Percentiles rank a stretch among this genome's conserved stretches.
These are phyloP conservation scores for Pseudohalonectria lignicola DNA, from an alignment of 2,329 filamentous ascomycete species.

Conservation along the genomic window DNA sequence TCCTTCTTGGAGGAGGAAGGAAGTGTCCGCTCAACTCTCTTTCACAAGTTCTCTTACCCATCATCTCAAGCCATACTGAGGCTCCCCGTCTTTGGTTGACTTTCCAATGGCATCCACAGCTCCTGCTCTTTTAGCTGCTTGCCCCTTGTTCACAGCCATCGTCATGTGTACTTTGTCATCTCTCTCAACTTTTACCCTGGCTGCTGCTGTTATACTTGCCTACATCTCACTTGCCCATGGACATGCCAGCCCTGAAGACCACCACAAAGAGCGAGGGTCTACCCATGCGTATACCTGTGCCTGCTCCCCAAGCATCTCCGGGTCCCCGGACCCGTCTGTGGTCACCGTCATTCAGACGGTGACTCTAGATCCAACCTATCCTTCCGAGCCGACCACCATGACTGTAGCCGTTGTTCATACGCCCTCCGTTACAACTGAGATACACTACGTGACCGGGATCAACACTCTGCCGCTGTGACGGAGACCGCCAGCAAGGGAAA, in stretches of 20 bases:
- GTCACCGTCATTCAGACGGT: background rate
- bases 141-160: background rate
- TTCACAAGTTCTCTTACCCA: too few species aligned
- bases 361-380: background rate
- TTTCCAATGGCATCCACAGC: too few species aligned
- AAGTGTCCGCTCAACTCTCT: too few species aligned
- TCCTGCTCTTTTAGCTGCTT: background rate
- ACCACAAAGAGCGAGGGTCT: background rate
- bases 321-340: background rate
- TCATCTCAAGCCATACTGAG: too few species aligned
- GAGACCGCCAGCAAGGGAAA: background rate
- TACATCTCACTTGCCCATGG: background rate
- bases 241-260: background rate
- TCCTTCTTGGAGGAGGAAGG: too few species aligned
- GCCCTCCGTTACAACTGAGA: background rate
- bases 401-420: background rate
- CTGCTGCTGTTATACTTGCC: background rate
- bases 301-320: background rate
- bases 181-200: background rate
- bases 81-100: too few species aligned
- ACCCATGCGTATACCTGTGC: background rate
- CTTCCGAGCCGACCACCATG: background rate
- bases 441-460: slow-evolving; percentile 1
- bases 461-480: slow-evolving; percentile 1
- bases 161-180: too few species aligned